Conservation (phyloP, 2,329 filamentous ascomycete genomes). For the Neonectria ditissima region DNA sequence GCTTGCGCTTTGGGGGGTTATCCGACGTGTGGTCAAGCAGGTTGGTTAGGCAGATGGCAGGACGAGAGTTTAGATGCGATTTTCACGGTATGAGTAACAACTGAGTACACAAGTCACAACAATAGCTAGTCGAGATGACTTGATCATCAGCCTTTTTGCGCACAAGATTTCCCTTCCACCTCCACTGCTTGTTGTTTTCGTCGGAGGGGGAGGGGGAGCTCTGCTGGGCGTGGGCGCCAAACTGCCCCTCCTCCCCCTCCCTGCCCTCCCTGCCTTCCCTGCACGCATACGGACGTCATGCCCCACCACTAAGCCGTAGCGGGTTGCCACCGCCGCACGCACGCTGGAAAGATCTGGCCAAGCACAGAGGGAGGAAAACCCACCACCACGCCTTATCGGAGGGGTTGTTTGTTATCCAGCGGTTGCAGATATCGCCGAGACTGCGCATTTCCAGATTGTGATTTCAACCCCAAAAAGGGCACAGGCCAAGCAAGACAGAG, state of each 20-base stretch:
- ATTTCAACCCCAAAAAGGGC: not conserved
- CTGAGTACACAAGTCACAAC: too few relatives aligned
- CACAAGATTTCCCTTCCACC: constrained; percentile 4
- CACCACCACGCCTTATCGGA: constrained; percentile 25
- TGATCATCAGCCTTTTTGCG: not conserved
- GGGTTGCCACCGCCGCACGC: constrained; percentile 44
- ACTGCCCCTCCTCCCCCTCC: constrained; percentile 43
- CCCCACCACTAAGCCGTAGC: constrained; percentile 41
- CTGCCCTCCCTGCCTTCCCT: constrained; percentile 41
- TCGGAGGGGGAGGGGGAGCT: constrained; percentile 35
- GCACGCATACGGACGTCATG: constrained; percentile 46
- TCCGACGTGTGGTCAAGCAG: constrained; percentile 4
- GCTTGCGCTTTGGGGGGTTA: not conserved
- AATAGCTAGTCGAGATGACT: constrained; percentile 7
- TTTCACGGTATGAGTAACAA: not conserved
- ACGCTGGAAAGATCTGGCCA: constrained; percentile 39
- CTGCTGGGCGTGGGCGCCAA: constrained; percentile 20
- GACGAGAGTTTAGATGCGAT: not conserved
- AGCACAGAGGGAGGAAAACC: constrained; percentile 9
- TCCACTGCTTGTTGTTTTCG: constrained; percentile 6
- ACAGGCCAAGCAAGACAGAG: too few relatives aligned
- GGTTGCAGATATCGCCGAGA: too few relatives aligned
- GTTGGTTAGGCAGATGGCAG: too few relatives aligned
- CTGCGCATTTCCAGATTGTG: not conserved
- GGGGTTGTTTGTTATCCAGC: constrained; percentile 11